These are phyloP conservation scores for Myriosclerotinia curreyana DNA, from an alignment of 2,329 filamentous ascomycete species.

Conservation along the genomic window DNA sequence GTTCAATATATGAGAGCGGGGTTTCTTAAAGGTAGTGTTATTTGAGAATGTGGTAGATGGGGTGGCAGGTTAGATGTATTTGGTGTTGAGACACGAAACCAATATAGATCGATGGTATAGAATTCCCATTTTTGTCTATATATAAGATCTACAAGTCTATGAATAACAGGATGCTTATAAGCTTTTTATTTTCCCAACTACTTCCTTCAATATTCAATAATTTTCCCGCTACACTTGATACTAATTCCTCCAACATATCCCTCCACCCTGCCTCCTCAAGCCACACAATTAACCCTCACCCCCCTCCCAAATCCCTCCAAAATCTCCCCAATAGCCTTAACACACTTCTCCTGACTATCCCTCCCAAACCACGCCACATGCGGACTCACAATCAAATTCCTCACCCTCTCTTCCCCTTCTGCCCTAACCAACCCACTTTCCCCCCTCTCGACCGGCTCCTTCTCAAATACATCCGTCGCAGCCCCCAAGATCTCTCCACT, in stretches of 20 bases:
- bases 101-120: background rate
- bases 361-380: constrained; percentile 15
- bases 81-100: background rate
- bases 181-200: background rate
- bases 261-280: background rate
- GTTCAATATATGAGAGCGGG: constrained; percentile 31
- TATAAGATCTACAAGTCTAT: background rate
- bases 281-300: background rate
- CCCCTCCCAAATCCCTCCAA: background rate
- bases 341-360: constrained; percentile 15
- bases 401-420: background rate
- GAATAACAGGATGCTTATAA: background rate
- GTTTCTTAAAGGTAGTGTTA: constrained; percentile 33
- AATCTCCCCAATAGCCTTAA: background rate
- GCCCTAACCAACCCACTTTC: background rate
- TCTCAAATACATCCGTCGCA: constrained; percentile 11
- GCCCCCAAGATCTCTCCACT: background rate
- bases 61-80: background rate
- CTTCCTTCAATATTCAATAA: fast-evolving
- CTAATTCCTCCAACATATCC: background rate
- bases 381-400: constrained; percentile 10
- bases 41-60: constrained; percentile 22
- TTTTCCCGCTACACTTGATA: too few relatives aligned
- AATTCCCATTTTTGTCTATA: background rate
- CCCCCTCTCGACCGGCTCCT: background rate